Evolutionary conservation across 106 monocot genomes (phyloP).

Genomic region (Phalaenopsis aphrodite): DNA sequence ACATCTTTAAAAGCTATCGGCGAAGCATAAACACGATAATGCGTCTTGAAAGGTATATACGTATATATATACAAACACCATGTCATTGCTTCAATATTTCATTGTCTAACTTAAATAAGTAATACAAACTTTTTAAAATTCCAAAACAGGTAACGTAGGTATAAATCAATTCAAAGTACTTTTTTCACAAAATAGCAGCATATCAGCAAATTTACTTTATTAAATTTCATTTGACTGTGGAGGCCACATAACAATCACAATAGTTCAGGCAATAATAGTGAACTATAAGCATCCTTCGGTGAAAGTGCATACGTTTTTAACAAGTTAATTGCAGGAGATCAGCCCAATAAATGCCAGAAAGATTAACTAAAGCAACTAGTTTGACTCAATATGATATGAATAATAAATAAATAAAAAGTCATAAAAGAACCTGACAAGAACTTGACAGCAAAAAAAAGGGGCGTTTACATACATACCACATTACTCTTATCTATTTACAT

Average conservation of each 20-base stretch:
- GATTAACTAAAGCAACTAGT: neutral
- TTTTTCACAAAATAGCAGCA: neutral
- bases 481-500: no score
- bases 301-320: neutral
- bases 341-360: neutral
- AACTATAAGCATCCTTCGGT: neutral
- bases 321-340: neutral
- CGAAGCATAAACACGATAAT: no score
- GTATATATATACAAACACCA: neutral
- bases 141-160: neutral
- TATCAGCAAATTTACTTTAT: neutral
- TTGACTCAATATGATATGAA: neutral
- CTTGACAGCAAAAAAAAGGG: no score
- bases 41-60: neutral
- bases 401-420: neutral
- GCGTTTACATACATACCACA: no score
- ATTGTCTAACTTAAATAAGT: neutral
- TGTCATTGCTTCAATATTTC: neutral
- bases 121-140: neutral
- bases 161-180: neutral
- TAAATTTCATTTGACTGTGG: neutral
- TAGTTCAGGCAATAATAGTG: neutral
- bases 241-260: neutral
- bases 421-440: slow-evolving; percentile 1
- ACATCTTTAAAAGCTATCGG: no score